Evolutionary conservation across 305 asterid species (phyloP), one percentile per base, ranked within the genome.

Genomic region (Fraxinus baroniana): DNA sequence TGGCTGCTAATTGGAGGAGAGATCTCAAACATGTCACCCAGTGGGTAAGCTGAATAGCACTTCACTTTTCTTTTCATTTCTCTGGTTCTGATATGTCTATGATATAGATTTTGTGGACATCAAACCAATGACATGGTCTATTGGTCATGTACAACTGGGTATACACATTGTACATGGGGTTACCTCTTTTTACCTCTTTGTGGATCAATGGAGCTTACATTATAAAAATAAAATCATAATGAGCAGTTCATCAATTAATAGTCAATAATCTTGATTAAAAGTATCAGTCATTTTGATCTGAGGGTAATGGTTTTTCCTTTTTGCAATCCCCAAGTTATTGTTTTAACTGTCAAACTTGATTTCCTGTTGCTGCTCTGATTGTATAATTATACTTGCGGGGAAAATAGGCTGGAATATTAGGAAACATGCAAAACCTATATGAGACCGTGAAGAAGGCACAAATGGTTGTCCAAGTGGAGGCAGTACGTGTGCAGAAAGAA

Each of bases 381-480:
- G 44, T 26, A 20, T 55, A 72, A 79, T 79, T 79, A 79, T 85
- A 77, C 44, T 60, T 6, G 57, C 13, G 74, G 70, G 57, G 81
- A 35, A 44, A 83, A 80, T 86, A 95, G 99, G 98, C 98, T 82
- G 98, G 99, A 84, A 86, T 95, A 80, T 79, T 95, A 5, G 99
- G 99, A 76, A 95, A 95, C 91, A 95, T 95, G 99, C 98, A 94
- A 89, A 94, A 93, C 85, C 87, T 95, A 73, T 94, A 91, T 7
- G 98, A 95, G 87, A 95, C 98, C 0, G 98, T 95, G 84, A 95
- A 95, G 92, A 94, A 94, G 89, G 99, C 98, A 6, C 98, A 95
- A 85, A 94, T 88, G 93, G 98, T 95, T 37, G 99, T 95, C 89
- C 99, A 95, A 91, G 99, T 95, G 71, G 99, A 95, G 90, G 99